phyloP scores from a whole-genome alignment of 257 asterid genomes.

The Mentha longifolia region DNA sequence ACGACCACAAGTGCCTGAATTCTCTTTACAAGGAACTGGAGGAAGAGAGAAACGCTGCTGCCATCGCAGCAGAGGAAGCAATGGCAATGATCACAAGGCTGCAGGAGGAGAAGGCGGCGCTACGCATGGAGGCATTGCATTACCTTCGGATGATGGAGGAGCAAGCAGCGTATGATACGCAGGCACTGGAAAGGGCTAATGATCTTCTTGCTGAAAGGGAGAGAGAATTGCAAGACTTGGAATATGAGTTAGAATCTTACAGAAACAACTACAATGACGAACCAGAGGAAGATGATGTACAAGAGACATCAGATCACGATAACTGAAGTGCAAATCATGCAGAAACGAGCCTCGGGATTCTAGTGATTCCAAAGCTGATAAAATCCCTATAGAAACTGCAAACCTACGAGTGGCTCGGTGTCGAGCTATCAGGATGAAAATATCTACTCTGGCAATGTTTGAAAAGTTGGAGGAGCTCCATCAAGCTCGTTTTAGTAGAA shows the following conservation, averaged over 20 bases:
- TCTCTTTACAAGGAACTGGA: constrained; percentile 75
- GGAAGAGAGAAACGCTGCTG: constrained; percentile 88
- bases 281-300: constrained; percentile 31
- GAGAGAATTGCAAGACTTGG: constrained; percentile 85
- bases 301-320: constrained; percentile 30
- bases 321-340: constrained; percentile 17
- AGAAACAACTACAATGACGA: constrained; percentile 46
- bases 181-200: constrained; percentile 80
- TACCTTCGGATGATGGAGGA: constrained; percentile 97
- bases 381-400: constrained; percentile 29
- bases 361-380: constrained; percentile 33
- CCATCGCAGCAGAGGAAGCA: constrained; percentile 79
- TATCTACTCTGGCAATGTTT: constrained; percentile 42
- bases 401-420: constrained; percentile 31
- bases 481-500: constrained; percentile 40
- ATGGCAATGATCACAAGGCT: constrained; percentile 95
- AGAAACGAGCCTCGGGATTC: constrained; percentile 29
- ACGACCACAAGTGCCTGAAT: constrained; percentile 50
- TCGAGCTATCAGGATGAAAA: constrained; percentile 56
- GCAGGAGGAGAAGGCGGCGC: constrained; percentile 95
- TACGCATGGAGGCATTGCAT: constrained; percentile 91
- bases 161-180: constrained; percentile 88
- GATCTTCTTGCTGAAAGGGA: constrained; percentile 81
- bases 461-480: constrained; percentile 55
- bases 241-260: constrained; percentile 63